phyloP scores from a whole-genome alignment of 2,329 filamentous ascomycete genomes.

The Diaporthe batatas region DNA sequence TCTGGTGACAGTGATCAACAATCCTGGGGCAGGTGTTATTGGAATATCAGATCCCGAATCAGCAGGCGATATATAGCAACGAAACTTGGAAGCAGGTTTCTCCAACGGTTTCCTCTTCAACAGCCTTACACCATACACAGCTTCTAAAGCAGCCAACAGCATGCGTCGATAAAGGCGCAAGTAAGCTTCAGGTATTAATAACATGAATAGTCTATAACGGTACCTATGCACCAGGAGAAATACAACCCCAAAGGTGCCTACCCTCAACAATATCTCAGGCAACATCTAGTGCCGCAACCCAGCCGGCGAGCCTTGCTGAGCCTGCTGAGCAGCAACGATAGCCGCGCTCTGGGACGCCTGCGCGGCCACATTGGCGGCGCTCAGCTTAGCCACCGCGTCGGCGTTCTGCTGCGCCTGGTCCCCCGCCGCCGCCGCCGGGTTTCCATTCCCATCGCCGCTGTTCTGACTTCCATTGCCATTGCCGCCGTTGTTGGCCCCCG shows the following conservation, averaged over 20 bases:
- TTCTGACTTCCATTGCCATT: background rate
- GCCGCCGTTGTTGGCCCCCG: background rate
- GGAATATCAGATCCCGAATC: too few relatives aligned
- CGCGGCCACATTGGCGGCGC: conserved; percentile 13
- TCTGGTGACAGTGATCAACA: too few relatives aligned
- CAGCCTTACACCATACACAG: too few relatives aligned
- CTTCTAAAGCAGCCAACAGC: too few relatives aligned
- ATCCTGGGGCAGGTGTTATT: too few relatives aligned
- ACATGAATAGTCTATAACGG: background rate
- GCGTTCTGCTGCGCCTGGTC: conserved; percentile 19
- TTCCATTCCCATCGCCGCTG: background rate
- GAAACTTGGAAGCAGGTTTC: too few relatives aligned
- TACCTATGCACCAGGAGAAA: background rate
- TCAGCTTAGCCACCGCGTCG: conserved; percentile 19
- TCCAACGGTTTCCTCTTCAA: too few relatives aligned
- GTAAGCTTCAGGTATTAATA: background rate
- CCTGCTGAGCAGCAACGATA: conserved; percentile 25
- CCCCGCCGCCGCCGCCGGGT: background rate
- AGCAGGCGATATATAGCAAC: too few relatives aligned
- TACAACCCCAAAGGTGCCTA: too few relatives aligned
- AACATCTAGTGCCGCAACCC: background rate
- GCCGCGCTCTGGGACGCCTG: conserved; percentile 30
- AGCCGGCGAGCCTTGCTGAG: conserved; percentile 25
- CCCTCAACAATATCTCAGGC: background rate
- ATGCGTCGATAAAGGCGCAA: background rate